Evolutionary conservation across 1,139 yeast genomes (phyloP).

Genomic region (Saccharomycopsis phalli): DNA sequence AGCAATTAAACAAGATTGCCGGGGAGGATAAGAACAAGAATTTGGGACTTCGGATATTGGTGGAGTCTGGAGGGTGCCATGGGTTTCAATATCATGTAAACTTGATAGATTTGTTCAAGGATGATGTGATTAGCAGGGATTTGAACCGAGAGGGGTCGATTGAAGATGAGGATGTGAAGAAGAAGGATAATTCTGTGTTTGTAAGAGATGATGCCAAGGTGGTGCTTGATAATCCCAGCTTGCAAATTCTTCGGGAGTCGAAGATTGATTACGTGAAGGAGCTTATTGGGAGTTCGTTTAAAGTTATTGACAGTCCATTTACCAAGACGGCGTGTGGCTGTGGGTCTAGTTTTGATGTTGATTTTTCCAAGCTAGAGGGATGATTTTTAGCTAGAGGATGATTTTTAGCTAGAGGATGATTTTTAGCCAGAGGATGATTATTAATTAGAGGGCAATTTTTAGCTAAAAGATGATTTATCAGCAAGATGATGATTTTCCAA

Average conservation of each 20-base stretch:
- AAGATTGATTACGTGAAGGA: constrained; percentile 87
- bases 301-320: constrained; percentile 82
- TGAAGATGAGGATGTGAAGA: constrained; percentile 32
- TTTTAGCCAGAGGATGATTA: no score
- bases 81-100: constrained; percentile 87
- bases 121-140: constrained; percentile 28
- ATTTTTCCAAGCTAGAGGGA: constrained; percentile 56
- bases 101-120: constrained; percentile 37
- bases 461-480: no score
- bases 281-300: constrained; percentile 89
- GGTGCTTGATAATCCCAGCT: constrained; percentile 69
- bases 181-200: constrained; percentile 39
- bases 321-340: constrained; percentile 94
- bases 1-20: constrained; percentile 49
- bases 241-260: constrained; percentile 77
- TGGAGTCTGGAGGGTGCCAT: constrained; percentile 97
- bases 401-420: no score
- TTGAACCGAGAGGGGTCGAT: constrained; percentile 18
- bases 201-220: constrained; percentile 63
- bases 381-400: no score
- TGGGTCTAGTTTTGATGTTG: constrained; percentile 90
- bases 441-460: no score
- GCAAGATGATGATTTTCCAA: no score
- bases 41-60: constrained; percentile 64
- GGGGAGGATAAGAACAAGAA: constrained; percentile 49